Base-by-base conservation (phyloP, 345 rosid genomes). In the Capsella bursapastoris region DNA sequence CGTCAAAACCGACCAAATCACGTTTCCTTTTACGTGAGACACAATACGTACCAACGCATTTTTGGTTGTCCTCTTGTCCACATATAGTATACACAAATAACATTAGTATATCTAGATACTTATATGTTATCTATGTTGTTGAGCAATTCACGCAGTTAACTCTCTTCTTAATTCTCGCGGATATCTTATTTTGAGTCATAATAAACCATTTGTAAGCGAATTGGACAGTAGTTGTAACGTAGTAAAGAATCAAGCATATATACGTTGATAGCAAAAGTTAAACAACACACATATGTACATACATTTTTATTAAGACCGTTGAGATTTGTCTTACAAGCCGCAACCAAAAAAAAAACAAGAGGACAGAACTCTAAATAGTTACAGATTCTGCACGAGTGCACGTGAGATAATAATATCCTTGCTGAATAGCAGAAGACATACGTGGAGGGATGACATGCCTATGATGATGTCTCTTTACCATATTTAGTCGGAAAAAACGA, bases 31-130 rank as follows among this genome's bases (percentile, higher is more conserved):
- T 66, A 57, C 70, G 37, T 75, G 50, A 55, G 62, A 34, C 50
- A 53, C 74, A 75, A 75, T 63, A 68, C 64, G 64, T 68, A 52
- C 64, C 74, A 60, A 75, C 69, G 40, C 79, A 75, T 74, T 58
- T 22, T 14, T 59, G 47, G 73, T 49, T 66, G 62, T 59, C 68
- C 8, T 57, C 12, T 48, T 48, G 29, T 32, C 64, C 22, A 55
- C 37, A 18, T 27, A 47, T 18, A 70, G 37, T 32, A 13, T 3
- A 57, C 5, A 13, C 7, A 48, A 3, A 25, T 4, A 51, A 43
- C 13, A 3, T 4, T 13, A 51, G 2, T 34, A 34, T 34, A 34
- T 34, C 37, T 31, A 29, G 2, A 56, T 16, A 56, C 10, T 56
- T 3, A n/a, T 32, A 1, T 34, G 28, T 32, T 32, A 18, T 6